Conservation (phyloP, 371 early-diverging fungal genomes). For the Lichtheimia ornata region DNA sequence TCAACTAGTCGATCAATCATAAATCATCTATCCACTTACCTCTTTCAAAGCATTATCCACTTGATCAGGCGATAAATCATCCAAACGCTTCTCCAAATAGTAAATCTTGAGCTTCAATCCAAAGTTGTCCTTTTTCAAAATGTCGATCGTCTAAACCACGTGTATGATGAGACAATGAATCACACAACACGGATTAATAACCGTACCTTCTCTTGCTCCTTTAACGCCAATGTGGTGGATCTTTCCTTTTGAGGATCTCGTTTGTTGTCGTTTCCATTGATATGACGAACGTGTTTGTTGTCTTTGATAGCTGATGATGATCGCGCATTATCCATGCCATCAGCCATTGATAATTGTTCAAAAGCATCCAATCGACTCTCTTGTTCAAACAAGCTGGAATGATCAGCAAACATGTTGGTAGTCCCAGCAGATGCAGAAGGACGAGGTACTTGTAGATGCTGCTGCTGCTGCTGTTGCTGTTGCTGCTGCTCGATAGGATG, state of each 20-base stretch:
- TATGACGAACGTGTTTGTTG: neutral
- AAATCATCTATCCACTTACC: slow-evolving; percentile 35
- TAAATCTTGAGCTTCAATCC: slow-evolving; percentile 69
- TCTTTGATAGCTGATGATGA: neutral
- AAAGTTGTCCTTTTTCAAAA: slow-evolving; percentile 71
- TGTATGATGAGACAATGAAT: neutral
- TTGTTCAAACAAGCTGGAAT: slow-evolving; percentile 9
- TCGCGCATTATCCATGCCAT: neutral
- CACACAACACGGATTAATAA: neutral
- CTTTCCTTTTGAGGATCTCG: slow-evolving; percentile 15
- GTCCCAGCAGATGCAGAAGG: neutral
- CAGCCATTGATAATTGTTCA: slow-evolving; percentile 12
- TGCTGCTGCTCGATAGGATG: neutral
- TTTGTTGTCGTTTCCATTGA: slow-evolving; percentile 2
- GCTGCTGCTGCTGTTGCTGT: neutral
- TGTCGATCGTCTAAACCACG: slow-evolving; percentile 63
- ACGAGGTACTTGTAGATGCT: neutral
- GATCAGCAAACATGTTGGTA: slow-evolving; percentile 1
- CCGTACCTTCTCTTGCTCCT: slow-evolving; percentile 66
- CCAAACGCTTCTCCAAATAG: slow-evolving; percentile 62
- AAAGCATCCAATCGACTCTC: slow-evolving; percentile 15
- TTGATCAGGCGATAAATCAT: slow-evolving; percentile 60
- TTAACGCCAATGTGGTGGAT: slow-evolving; percentile 50
- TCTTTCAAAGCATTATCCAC: slow-evolving; percentile 57
- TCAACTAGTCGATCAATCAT: too few relatives aligned